Conservation (phyloP, 768 basidiomycete species). For the Leccinum imitatum region DNA sequence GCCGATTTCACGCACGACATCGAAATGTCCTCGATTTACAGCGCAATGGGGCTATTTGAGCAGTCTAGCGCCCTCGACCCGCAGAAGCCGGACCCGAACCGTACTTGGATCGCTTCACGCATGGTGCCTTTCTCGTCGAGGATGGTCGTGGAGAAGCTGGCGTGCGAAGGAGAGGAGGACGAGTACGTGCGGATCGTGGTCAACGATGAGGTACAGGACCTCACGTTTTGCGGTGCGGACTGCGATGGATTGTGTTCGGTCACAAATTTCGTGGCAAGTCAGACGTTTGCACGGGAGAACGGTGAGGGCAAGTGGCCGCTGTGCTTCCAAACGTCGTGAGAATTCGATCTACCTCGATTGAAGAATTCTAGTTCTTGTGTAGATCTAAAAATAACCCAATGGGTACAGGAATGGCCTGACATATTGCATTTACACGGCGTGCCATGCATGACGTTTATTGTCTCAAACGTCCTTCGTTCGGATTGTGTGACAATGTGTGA, state of each 20-base stretch:
- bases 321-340: background rate
- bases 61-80: slow-evolving; percentile 29
- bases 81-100: slow-evolving; percentile 11
- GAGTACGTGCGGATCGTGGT: slow-evolving; percentile 44
- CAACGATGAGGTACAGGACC: background rate
- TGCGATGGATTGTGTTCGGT: background rate
- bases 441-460: background rate
- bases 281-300: background rate
- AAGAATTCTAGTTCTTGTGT: background rate
- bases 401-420: background rate
- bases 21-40: slow-evolving; percentile 72
- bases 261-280: background rate
- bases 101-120: slow-evolving; percentile 51
- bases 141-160: slow-evolving; percentile 65
- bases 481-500: background rate
- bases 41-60: slow-evolving; percentile 53
- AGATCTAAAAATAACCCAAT: background rate
- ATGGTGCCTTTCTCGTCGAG: slow-evolving; percentile 72
- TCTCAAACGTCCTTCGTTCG: background rate
- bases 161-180: slow-evolving; percentile 35
- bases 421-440: background rate
- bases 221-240: background rate
- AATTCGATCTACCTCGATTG: too few relatives aligned
- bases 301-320: background rate
- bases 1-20: slow-evolving; percentile 88